Evolutionary conservation across 805 yeast genomes (phyloP).

Genomic region (Ogataea minuta): DNA sequence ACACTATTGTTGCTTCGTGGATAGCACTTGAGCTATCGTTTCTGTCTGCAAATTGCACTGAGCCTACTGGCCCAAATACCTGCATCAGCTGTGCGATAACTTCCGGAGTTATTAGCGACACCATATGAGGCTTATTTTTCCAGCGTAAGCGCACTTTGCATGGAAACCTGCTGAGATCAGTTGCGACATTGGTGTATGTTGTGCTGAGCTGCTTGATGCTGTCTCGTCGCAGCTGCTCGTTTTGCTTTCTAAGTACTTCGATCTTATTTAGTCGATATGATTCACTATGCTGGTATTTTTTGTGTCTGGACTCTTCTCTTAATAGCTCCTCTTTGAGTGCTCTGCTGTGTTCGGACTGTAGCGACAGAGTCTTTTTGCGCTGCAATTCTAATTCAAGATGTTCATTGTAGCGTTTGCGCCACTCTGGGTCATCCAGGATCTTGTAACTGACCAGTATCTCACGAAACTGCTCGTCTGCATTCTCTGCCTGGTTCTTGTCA

Average conservation of each 20-base stretch:
- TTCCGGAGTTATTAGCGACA: conserved; percentile 33
- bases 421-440: conserved; percentile 20
- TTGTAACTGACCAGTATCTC: conserved; percentile 29
- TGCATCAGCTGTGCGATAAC: conserved; percentile 40
- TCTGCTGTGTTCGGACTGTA: conserved; percentile 14
- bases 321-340: conserved; percentile 30
- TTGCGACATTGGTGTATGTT: not conserved
- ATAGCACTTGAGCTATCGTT: conserved; percentile 29
- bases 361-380: not conserved
- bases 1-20: conserved; percentile 40
- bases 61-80: conserved; percentile 42
- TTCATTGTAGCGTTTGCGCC: conserved; percentile 24
- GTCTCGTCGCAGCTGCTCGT: conserved; percentile 13
- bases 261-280: conserved; percentile 16
- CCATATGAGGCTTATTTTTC: conserved; percentile 42
- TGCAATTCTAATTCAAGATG: conserved; percentile 9
- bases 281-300: conserved; percentile 10
- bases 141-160: conserved; percentile 39
- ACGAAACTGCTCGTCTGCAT: conserved; percentile 30
- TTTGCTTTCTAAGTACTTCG: conserved; percentile 20
- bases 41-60: conserved; percentile 12
- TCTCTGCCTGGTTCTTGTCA: conserved; percentile 32
- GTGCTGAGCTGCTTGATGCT: conserved; percentile 16
- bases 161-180: conserved; percentile 9
- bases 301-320: conserved; percentile 31